phyloP scores from a whole-genome alignment of 495 filamentous ascomycete species.

The Neurospora sp. region DNA sequence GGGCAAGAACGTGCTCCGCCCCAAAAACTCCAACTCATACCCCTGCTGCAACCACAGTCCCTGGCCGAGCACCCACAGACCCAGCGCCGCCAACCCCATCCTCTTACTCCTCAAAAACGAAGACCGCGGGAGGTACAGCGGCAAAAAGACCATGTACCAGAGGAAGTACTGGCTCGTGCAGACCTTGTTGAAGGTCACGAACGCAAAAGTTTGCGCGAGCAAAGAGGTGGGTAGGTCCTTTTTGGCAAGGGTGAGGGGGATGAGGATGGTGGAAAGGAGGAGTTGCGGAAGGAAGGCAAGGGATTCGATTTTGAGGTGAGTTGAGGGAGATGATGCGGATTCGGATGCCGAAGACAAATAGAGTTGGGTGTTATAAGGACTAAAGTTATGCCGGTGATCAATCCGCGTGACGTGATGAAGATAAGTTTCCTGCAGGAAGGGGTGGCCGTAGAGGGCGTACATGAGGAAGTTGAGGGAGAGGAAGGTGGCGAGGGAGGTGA shows the following conservation, averaged over 20 bases:
- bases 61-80: slow-evolving; percentile 64
- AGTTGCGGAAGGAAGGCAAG: slow-evolving; percentile 86
- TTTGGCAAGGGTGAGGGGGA: slow-evolving; percentile 76
- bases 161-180: slow-evolving; percentile 99
- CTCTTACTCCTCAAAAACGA: slow-evolving; percentile 50
- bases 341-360: slow-evolving; percentile 65
- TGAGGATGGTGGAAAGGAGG: slow-evolving; percentile 58
- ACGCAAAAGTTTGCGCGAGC: slow-evolving; percentile 97
- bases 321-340: not conserved
- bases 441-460: slow-evolving; percentile 59
- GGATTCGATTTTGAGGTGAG: slow-evolving; percentile 46
- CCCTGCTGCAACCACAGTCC: slow-evolving; percentile 83
- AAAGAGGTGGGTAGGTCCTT: slow-evolving; percentile 74
- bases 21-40: slow-evolving; percentile 80
- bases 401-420: slow-evolving; percentile 85
- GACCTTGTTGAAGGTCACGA: slow-evolving; percentile 96
- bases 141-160: slow-evolving; percentile 91
- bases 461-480: slow-evolving; percentile 60
- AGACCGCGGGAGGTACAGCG: slow-evolving; percentile 77
- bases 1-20: slow-evolving; percentile 73
- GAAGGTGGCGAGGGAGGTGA: slow-evolving; percentile 62
- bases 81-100: slow-evolving; percentile 52
- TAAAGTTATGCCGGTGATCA: slow-evolving; percentile 98
- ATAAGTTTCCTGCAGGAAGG: slow-evolving; percentile 83
- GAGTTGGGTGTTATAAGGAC: slow-evolving; percentile 84